Evolutionary conservation across 2,329 filamentous ascomycete species (phyloP), one percentile per base, ranked within the genome.

Genomic region (Sporothrix pseudoabietina): DNA sequence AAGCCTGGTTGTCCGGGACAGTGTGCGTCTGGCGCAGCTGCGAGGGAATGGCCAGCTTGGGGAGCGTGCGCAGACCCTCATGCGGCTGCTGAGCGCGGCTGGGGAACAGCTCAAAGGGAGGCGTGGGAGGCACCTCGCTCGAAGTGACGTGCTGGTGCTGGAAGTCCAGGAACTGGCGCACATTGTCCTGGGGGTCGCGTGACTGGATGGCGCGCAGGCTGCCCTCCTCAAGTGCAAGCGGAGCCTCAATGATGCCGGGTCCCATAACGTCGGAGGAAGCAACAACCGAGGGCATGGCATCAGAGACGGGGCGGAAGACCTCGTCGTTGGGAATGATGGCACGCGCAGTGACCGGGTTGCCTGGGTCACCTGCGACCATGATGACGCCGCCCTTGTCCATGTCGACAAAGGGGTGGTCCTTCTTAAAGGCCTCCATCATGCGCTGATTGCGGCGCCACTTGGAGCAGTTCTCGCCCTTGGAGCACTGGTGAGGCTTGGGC

Each of bases 221-320:
- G 68, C 91, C 89, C 80, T 94, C 91, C 78, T 94, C 91, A 52
- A 98, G 87, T 74, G 88, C 87, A 74, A 94, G 86, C 32, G 90
- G 85, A 30, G 91, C 87, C 9, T 72, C 32, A 16, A 72, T 80
- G 65, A 80, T 82, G 49, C 88, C 88, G 6, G 92, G 91, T 2
- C 94, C 94, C 75, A 98, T 87, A 12, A 97, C 87, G 81, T 98
- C 95, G 0, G 94, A 98, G 0, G 95, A 98, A 35, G 94, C 95
- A 71, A 97, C 91, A 10, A 97, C 87, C 1, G 94, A 98, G 10
- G 92, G 92, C 3, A 91, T 88, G 26, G 88, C 88, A 77, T 96
- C 91, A 6, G 93, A 95, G 35, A 90, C 85, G 12, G 93, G 92
- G 59, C 91, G 89, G 76, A 87, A 81, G 5, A 83, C 81, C 74